Base-by-base conservation (phyloP, 305 asterid species). In the Lippia alba region DNA sequence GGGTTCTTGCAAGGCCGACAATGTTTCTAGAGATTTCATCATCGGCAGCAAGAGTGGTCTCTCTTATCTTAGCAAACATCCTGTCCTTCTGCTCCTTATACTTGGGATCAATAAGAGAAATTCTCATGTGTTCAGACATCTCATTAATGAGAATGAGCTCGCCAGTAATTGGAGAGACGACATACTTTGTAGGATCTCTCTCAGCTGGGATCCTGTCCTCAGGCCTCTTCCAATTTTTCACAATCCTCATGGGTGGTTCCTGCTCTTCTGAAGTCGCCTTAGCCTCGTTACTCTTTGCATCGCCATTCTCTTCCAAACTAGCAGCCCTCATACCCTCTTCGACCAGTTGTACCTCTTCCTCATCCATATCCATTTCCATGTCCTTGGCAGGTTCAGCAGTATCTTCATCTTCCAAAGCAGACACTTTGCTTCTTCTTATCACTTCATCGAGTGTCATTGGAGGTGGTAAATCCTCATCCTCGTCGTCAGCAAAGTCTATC, bases 81-180 rank as follows among this genome's bases (percentile, higher is more conserved):
- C 96, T 85, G 57, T 93, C 97, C 81, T 93, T 93, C 74, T 93
- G 97, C 72, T 93, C 97, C 94, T 93, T 93, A 71, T 80, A 93
- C 78, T 93, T 93, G 40, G 97, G 96, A 83, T 93, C 98, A 64
- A 91, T 93, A 44, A 89, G 87, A 76, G 98, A 93, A 67, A 93
- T 93, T 74, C 98, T 89, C 87, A 93, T 91, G 85, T 93, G 98
- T 69, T 93, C 98, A 11, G 98, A 93, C 98, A 91, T 93, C 85
- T 93, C 97, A 71, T 75, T 91, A 61, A 89, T 81, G 61, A 74
- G 94, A 77, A 93, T 83, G 45, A 89, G 84, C 86, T 93, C 98
- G 12, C 93, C 94, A 0, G 97, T 93, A 51, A 93, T 93, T 20
- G 96, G 98, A 56, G 98, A 93, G 69, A 93, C 87, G 10, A 84